Percentiles rank a stretch among this genome's conserved stretches.
phyloP scores from a whole-genome alignment of 169 alveolate genomes.

The Eimeria acervulina region DNA sequence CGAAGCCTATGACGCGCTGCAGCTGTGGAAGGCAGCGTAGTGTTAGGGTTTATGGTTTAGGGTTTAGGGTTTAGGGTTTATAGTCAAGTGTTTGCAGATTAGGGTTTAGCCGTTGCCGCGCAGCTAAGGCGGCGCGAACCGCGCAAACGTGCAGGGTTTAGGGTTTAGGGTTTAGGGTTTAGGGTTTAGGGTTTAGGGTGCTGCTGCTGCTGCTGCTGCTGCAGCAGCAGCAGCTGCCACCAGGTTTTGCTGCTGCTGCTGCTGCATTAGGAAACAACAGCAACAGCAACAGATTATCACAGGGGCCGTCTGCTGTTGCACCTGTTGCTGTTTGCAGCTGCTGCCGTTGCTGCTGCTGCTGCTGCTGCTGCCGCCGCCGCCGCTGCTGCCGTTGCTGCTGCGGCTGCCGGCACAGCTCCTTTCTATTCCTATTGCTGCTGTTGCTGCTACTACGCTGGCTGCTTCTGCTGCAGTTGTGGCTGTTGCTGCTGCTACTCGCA shows the following conservation, averaged over 20 bases:
- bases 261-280: too few species aligned
- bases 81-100: background rate
- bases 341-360: too few species aligned
- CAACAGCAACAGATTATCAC: too few species aligned
- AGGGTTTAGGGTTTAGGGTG: constrained; percentile 6
- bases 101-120: background rate
- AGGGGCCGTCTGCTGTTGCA: too few species aligned
- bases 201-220: too few species aligned
- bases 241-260: constrained; percentile 7
- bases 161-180: constrained; percentile 33
- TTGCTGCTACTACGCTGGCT: too few species aligned
- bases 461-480: too few species aligned
- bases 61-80: constrained; percentile 15
- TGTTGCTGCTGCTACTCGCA: too few species aligned
- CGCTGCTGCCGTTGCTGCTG: background rate
- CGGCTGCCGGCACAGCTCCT: background rate
- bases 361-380: too few species aligned
- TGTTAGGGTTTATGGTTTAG: constrained; percentile 8
- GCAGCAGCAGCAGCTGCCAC: background rate
- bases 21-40: background rate
- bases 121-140: constrained; percentile 7
- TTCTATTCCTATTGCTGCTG: too few species aligned
- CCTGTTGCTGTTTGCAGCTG: too few species aligned
- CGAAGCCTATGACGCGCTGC: background rate
- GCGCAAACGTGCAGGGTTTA: constrained; percentile 18